These are phyloP conservation scores for Mycoemilia scoparia DNA, from an alignment of 192 early-diverging fungal species.

Conservation along the genomic window DNA sequence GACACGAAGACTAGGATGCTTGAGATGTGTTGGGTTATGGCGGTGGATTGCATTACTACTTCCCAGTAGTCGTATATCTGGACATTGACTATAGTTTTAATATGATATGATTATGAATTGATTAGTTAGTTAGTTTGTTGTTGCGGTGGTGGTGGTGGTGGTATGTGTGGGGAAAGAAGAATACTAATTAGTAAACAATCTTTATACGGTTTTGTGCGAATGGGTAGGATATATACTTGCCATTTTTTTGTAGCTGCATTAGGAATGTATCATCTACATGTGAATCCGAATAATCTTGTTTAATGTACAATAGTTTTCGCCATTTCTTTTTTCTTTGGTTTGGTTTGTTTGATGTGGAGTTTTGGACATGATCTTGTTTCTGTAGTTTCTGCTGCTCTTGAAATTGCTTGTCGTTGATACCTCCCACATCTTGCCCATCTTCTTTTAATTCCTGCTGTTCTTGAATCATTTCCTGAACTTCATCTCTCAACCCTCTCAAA, in stretches of 20 bases:
- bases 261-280: constrained; percentile 81
- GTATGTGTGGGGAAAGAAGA: constrained; percentile 1
- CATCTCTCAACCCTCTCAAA: too few species aligned
- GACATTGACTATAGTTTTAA: too few species aligned
- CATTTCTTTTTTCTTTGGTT: too few species aligned
- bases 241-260: constrained; percentile 75
- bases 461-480: too few species aligned
- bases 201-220: constrained; percentile 3
- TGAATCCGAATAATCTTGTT: constrained; percentile 80
- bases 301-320: constrained; percentile 70
- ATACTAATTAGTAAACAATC: background rate
- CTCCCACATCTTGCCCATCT: too few species aligned
- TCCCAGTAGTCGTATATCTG: constrained; percentile 65
- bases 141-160: too few species aligned
- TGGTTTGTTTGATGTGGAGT: too few species aligned
- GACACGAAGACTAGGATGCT: constrained; percentile 76
- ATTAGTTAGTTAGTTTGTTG: constrained; percentile 5
- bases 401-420: too few species aligned
- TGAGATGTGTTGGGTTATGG: constrained; percentile 72
- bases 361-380: too few species aligned
- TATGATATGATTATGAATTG: constrained; percentile 22
- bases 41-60: constrained; percentile 51
- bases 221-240: too few species aligned
- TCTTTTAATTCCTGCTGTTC: too few species aligned
- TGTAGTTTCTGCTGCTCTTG: too few species aligned